phyloP scores from a whole-genome alignment of 2,329 filamentous ascomycete species.

The Arthrobotrys megalospora region DNA sequence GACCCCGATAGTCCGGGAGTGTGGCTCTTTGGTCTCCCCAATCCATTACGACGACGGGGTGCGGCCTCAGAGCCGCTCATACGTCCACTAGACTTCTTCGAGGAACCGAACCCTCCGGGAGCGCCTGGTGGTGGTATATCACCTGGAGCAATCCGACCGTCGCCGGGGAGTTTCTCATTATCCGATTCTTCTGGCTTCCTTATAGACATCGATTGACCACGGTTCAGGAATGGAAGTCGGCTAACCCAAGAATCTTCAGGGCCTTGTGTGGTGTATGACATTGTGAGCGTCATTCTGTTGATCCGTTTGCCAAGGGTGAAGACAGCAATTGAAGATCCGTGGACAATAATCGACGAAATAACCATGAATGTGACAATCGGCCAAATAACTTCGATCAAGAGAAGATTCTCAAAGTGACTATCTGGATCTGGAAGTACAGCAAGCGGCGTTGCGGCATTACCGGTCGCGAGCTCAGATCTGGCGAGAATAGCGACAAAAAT shows the following conservation, averaged over 20 bases:
- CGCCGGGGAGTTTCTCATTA: conserved; percentile 71
- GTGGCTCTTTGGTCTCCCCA: conserved; percentile 67
- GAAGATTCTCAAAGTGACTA: conserved; percentile 74
- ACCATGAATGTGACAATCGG: conserved; percentile 95
- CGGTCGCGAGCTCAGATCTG: conserved; percentile 87
- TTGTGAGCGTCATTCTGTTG: conserved; percentile 79
- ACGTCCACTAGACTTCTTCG: conserved; percentile 86
- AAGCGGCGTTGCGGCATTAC: conserved; percentile 79
- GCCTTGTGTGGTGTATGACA: conserved; percentile 96
- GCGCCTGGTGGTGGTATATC: conserved; percentile 78
- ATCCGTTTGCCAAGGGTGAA: conserved; percentile 98
- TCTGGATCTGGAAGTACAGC: conserved; percentile 73
- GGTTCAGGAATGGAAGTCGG: conserved; percentile 84
- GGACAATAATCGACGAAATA: conserved; percentile 92
- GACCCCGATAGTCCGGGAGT: conserved; percentile 67
- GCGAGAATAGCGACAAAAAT: conserved; percentile 96
- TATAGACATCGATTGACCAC: conserved; percentile 83
- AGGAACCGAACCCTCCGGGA: conserved; percentile 83
- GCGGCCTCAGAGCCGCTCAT: conserved; percentile 91
- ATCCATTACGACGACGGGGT: conserved; percentile 72
- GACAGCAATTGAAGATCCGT: conserved; percentile 97
- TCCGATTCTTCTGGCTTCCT: conserved; percentile 77
- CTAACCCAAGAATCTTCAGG: conserved; percentile 97
- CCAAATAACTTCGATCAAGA: conserved; percentile 89
- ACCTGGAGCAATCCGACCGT: conserved; percentile 75